These are phyloP conservation scores for Aspergillus felis DNA, from an alignment of 2,329 filamentous ascomycete genomes.

Conservation along the genomic window DNA sequence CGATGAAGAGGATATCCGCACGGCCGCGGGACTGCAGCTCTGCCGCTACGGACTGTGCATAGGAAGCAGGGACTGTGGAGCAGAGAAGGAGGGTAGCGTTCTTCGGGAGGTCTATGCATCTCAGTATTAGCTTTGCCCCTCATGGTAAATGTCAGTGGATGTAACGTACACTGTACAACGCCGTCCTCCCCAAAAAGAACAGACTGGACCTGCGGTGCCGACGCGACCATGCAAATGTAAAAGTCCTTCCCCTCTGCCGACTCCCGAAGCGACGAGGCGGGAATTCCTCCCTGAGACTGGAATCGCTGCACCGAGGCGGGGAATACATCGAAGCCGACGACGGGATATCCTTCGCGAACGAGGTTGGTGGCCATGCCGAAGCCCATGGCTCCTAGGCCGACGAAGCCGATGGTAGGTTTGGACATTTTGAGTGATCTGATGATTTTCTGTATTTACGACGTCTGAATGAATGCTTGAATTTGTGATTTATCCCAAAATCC, in stretches of 20 bases:
- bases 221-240: constrained; percentile 73
- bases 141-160: too few species aligned
- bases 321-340: constrained; percentile 70
- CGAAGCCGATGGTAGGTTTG: constrained; percentile 58
- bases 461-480: not conserved
- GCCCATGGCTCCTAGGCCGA: constrained; percentile 77
- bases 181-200: constrained; percentile 61
- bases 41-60: constrained; percentile 58
- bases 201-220: constrained; percentile 62
- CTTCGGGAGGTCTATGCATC: constrained; percentile 45
- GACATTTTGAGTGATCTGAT: constrained; percentile 27
- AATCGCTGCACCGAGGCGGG: constrained; percentile 64
- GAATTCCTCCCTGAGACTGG: constrained; percentile 57
- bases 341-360: constrained; percentile 61
- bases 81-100: constrained; percentile 62
- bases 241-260: constrained; percentile 58
- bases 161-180: constrained; percentile 34
- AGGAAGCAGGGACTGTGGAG: constrained; percentile 66
- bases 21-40: constrained; percentile 55
- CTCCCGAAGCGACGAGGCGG: constrained; percentile 57
- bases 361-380: constrained; percentile 77
- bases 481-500: not conserved
- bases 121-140: not conserved
- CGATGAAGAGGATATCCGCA: constrained; percentile 63
- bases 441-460: not conserved